Conservation (phyloP, 176 grass and related monocot species). For the Oryza meridionalis region DNA sequence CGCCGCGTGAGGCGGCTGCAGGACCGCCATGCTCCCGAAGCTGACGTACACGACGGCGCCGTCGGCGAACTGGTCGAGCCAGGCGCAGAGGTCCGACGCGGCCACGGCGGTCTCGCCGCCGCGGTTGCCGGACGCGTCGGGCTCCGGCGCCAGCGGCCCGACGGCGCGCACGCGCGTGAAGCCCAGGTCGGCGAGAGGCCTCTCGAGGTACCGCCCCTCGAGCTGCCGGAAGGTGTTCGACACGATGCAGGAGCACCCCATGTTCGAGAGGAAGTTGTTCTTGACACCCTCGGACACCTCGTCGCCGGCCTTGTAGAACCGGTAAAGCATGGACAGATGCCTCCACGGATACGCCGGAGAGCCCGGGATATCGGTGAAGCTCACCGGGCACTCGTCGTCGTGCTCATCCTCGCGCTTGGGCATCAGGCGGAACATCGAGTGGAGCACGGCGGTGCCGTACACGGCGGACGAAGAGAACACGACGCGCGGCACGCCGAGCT, state of each 20-base stretch:
- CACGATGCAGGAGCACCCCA: slow-evolving; percentile 46
- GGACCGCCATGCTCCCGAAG: slow-evolving; percentile 60
- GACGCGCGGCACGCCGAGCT: slow-evolving; percentile 52
- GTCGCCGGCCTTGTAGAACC: slow-evolving; percentile 37
- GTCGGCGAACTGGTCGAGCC: slow-evolving; percentile 55
- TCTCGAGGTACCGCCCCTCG: slow-evolving; percentile 49
- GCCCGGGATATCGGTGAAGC: slow-evolving; percentile 44
- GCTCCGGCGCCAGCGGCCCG: slow-evolving; percentile 50
- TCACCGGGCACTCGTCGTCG: slow-evolving; percentile 24
- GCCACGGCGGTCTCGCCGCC: slow-evolving; percentile 2
- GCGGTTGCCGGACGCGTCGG: neutral
- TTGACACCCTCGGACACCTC: slow-evolving; percentile 48
- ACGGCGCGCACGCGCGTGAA: slow-evolving; percentile 48
- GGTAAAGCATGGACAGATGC: slow-evolving; percentile 45
- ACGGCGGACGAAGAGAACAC: slow-evolving; percentile 58
- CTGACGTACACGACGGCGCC: slow-evolving; percentile 58
- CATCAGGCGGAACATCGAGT: slow-evolving; percentile 51
- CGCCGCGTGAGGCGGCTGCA: slow-evolving; percentile 39
- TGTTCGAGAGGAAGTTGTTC: slow-evolving; percentile 60
- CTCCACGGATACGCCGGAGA: slow-evolving; percentile 51
- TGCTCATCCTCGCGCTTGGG: slow-evolving; percentile 21
- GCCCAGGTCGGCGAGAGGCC: slow-evolving; percentile 55
- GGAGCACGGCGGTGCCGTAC: slow-evolving; percentile 39
- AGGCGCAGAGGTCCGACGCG: slow-evolving; percentile 24
- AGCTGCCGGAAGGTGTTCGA: slow-evolving; percentile 56